Base-by-base conservation (phyloP, 805 yeast genomes). In the Metschnikowia corniflorae region DNA sequence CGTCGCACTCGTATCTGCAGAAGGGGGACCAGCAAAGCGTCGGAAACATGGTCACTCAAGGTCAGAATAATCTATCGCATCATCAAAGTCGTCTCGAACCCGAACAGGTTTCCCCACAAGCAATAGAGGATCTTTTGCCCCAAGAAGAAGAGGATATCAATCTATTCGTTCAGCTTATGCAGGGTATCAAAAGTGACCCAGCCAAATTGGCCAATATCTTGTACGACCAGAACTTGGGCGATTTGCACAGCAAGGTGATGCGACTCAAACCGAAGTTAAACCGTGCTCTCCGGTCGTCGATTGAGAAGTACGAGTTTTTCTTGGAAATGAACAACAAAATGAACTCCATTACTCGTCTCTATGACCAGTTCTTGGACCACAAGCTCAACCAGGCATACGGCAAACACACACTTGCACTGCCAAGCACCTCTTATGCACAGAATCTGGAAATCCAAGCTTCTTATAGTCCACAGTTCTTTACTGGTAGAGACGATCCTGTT, bases 271-370 rank as follows among this genome's bases (percentile, higher is more conserved):
- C 95, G 3, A 86, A 82, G 49, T 56, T 86, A 29, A 80, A 80
- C 37, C 67, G 68, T 28, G 73, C 82, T 10, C 59, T 85, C 20
- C 70, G 77, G 29, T 75, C 72, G 19, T 68, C 86, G 2, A 70
- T 73, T 21, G 71, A 73, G 24, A 80, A 75, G 46, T 77, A 86
- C 50, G 91, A 86, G 34, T 58, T 62, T 15, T 72, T 80, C 43
- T 72, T 83, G 44, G 86, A 83, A 31, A 68, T 85, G 77, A 86
- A 84, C 60, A 75, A 82, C 31, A 86, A 88, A 51, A 73, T 88
- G 37, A 80, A 84, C 37, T 80, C 87, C 5, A 80, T 86, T 21
- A 75, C 80, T 53, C 73, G 82, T 43, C 65, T 82, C n/a, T 88
- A 87, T 51, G 95, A 87, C 55, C 75, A 74, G 42, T 70, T 83